Percentiles rank a stretch among this genome's conserved stretches.
Conservation (phyloP, 306 rosid species). For the Dryas drummondii region DNA sequence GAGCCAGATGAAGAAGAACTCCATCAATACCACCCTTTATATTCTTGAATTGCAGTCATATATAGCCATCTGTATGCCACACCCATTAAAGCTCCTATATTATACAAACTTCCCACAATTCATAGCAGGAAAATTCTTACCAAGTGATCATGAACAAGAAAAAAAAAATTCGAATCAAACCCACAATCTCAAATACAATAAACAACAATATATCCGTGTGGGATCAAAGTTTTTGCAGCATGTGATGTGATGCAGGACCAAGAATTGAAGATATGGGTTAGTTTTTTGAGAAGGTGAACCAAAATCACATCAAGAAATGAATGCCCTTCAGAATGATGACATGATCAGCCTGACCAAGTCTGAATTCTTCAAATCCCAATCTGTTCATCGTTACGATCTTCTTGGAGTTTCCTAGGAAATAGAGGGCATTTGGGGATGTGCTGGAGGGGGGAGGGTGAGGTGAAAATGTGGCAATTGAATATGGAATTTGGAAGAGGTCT, state of each 20-base stretch:
- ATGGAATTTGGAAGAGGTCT: constrained; percentile 18
- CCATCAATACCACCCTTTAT: constrained; percentile 46
- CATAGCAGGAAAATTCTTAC: background rate
- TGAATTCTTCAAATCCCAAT: constrained; percentile 38
- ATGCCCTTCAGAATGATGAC: constrained; percentile 22
- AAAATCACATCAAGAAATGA: constrained; percentile 31
- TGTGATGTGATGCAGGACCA: constrained; percentile 13
- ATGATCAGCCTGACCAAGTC: background rate
- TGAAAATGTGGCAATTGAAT: constrained; percentile 15
- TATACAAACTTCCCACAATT: constrained; percentile 19
- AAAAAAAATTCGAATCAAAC: constrained; percentile 1
- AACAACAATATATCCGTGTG: background rate
- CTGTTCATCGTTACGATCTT: constrained; percentile 20
- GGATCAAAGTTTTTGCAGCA: background rate
- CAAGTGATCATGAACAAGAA: background rate
- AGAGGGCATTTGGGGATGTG: constrained; percentile 26
- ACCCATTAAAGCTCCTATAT: constrained; percentile 36
- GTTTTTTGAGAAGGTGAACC: constrained; percentile 33
- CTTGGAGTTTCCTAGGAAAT: constrained; percentile 42
- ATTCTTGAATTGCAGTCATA: constrained; percentile 29
- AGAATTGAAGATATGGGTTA: background rate
- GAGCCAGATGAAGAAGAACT: constrained; percentile 32
- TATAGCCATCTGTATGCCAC: constrained; percentile 32
- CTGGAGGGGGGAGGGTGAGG: constrained; percentile 31
- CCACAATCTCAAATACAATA: constrained; percentile 10